A percentile compares a stretch with the other conserved stretches of the same genome.
These are phyloP conservation scores for Fusarium acutatum DNA, from an alignment of 2,329 filamentous ascomycete genomes.

Conservation along the genomic window DNA sequence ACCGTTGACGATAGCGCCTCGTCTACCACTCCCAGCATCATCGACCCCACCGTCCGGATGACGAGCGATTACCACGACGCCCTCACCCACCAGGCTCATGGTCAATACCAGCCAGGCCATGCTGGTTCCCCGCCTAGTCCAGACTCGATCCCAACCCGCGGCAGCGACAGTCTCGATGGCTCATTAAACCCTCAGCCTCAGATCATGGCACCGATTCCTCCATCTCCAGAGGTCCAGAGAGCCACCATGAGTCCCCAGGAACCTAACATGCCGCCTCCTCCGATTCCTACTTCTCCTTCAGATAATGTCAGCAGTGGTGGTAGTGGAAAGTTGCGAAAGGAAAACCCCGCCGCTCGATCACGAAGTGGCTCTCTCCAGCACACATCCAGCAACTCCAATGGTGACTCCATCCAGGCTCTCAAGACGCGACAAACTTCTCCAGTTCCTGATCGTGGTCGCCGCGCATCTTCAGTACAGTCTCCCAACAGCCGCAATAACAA, in stretches of 20 bases:
- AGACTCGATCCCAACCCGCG: constrained; percentile 9
- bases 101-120: background rate
- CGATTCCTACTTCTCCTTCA: constrained; percentile 16
- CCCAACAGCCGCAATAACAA: constrained; percentile 37
- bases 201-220: constrained; percentile 43
- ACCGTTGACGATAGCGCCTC: constrained; percentile 38
- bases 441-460: constrained; percentile 51
- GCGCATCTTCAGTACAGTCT: constrained; percentile 60
- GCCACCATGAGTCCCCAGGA: constrained; percentile 36
- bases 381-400: constrained; percentile 6
- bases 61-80: constrained; percentile 28
- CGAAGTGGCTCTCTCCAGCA: constrained; percentile 48
- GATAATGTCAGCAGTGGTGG: constrained; percentile 33
- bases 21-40: constrained; percentile 36
- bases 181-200: constrained; percentile 37
- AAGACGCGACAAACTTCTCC: constrained; percentile 45
- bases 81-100: constrained; percentile 21
- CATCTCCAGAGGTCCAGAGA: constrained; percentile 41
- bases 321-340: constrained; percentile 46
- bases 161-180: constrained; percentile 30
- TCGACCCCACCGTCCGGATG: constrained; percentile 36
- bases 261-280: constrained; percentile 24
- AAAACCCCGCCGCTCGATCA: constrained; percentile 39
- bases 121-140: constrained; percentile 27
- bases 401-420: constrained; percentile 30